Evolutionary conservation across 805 yeast genomes (phyloP).

Genomic region (Metschnikowia aberdeeniae): DNA sequence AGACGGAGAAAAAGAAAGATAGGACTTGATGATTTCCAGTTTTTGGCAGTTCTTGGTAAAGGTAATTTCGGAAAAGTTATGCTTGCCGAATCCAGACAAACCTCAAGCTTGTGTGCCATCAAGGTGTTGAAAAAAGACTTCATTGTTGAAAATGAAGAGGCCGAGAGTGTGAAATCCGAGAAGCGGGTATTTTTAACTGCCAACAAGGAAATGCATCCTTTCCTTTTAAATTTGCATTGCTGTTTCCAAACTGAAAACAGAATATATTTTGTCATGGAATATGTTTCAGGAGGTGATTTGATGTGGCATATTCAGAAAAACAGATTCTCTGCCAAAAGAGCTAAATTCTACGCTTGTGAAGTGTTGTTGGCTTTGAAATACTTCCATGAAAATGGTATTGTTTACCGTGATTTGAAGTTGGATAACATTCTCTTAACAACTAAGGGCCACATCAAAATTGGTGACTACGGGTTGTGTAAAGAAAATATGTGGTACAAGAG

Average conservation of each 20-base stretch:
- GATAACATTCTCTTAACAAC: constrained; percentile 89
- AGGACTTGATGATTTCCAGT: constrained; percentile 92
- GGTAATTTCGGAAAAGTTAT: constrained; percentile 99
- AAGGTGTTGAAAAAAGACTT: constrained; percentile 95
- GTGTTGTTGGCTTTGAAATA: constrained; percentile 86
- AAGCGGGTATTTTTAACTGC: constrained; percentile 85
- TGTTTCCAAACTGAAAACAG: constrained; percentile 98
- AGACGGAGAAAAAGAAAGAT: constrained; percentile 59
- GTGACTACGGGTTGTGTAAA: constrained; percentile 96
- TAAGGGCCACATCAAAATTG: constrained; percentile 92
- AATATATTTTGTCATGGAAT: constrained; percentile 97
- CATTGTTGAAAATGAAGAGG: constrained; percentile 92
- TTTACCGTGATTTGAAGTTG: constrained; percentile 92
- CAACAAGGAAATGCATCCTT: constrained; percentile 88
- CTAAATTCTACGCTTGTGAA: constrained; percentile 97
- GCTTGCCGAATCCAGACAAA: constrained; percentile 89
- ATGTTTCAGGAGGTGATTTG: constrained; percentile 94
- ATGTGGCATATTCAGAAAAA: constrained; percentile 99
- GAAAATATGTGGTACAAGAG: constrained; percentile 83
- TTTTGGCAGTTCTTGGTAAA: constrained; percentile 92
- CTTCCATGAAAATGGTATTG: constrained; percentile 93
- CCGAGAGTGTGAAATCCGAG: constrained; percentile 91
- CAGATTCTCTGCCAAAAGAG: constrained; percentile 82
- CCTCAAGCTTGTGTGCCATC: constrained; percentile 83
- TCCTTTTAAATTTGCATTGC: constrained; percentile 83